Base-by-base conservation (phyloP, 192 early-diverging fungal species). In the Phlyctochytrium arcticum region DNA sequence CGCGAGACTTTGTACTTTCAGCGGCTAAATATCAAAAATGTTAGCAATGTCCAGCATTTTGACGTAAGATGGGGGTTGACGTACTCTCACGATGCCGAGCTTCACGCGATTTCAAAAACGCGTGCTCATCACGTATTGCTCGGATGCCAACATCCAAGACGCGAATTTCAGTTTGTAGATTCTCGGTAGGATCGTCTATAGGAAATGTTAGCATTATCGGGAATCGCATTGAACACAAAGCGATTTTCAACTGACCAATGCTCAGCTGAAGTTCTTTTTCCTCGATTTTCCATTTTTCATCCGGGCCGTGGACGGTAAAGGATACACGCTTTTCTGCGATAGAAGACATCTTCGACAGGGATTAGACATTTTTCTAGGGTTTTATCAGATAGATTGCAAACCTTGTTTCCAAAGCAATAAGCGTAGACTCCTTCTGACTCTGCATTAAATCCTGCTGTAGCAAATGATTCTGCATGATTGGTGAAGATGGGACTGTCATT, bases 371-470 rank as follows among this genome's bases (percentile, higher is more conserved):
- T n/a, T n/a, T n/a, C n/a, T n/a, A n/a, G n/a, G n/a, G n/a, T n/a
- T n/a, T n/a, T n/a, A n/a, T n/a, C n/a, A n/a, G n/a, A n/a, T n/a
- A n/a, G n/a, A n/a, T n/a, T n/a, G n/a, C n/a, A n/a, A 73, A 85
- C 81, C 31, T 75, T 67, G 73, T 92, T 92, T 65, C 81, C 85
- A 72, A 92, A 92, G 74, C 90, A 92, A 71, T 86, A 89, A 10
- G 73, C 76, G 61, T 90, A 80, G 59, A 76, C 73, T 48, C 90
- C 90, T 23, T 72, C 71, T 5, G 44, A 23, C 24, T 74, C 70
- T 19, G 88, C 84, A 17, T 63, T 60, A 54, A 69, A 77, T 10
- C 69, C 72, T 51, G 65, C 73, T 0, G 67, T 57, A 55, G 49
- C 47, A 30, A 32, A 63, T 35, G 65, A 50, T 48, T 73, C n/a